Conservation (phyloP, 2,329 filamentous ascomycete species). For the Penicillium sp. region DNA sequence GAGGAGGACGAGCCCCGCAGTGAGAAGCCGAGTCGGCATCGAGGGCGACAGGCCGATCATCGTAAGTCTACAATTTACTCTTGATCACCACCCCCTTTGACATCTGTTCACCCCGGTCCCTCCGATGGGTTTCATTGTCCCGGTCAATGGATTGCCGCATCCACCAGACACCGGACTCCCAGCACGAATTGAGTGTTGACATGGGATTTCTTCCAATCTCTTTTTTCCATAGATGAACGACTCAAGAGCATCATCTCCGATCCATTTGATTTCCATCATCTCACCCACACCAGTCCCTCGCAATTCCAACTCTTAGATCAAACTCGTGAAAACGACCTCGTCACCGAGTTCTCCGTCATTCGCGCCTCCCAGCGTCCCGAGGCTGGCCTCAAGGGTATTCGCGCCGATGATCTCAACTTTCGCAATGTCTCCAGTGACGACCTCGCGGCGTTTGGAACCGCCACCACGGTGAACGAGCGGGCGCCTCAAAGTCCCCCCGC, state of each 20-base stretch:
- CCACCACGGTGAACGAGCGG: slow-evolving; percentile 20
- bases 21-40: slow-evolving; percentile 28
- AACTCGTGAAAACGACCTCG: slow-evolving; percentile 47
- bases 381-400: slow-evolving; percentile 48
- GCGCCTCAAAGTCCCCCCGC: slow-evolving; percentile 26
- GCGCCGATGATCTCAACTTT: slow-evolving; percentile 44
- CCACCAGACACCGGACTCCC: too few relatives aligned
- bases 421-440: slow-evolving; percentile 31
- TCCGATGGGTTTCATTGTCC: too few relatives aligned
- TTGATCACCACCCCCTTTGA: background rate
- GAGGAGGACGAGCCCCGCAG: slow-evolving; percentile 36
- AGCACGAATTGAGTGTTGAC: too few relatives aligned
- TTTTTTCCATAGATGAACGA: slow-evolving; percentile 28
- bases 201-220: background rate
- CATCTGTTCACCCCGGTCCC: background rate
- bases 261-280: slow-evolving; percentile 60
- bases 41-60: slow-evolving; percentile 28
- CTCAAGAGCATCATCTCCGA: slow-evolving; percentile 52
- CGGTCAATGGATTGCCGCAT: too few relatives aligned
- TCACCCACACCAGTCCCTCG: slow-evolving; percentile 53
- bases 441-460: slow-evolving; percentile 17
- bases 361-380: slow-evolving; percentile 48
- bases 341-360: slow-evolving; percentile 49
- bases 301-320: slow-evolving; percentile 50
- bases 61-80: slow-evolving; percentile 26